Evolutionary conservation across 129 eudicot species (phyloP), one percentile per base, ranked within the genome.

Genomic region (Flaveria ramosissima): DNA sequence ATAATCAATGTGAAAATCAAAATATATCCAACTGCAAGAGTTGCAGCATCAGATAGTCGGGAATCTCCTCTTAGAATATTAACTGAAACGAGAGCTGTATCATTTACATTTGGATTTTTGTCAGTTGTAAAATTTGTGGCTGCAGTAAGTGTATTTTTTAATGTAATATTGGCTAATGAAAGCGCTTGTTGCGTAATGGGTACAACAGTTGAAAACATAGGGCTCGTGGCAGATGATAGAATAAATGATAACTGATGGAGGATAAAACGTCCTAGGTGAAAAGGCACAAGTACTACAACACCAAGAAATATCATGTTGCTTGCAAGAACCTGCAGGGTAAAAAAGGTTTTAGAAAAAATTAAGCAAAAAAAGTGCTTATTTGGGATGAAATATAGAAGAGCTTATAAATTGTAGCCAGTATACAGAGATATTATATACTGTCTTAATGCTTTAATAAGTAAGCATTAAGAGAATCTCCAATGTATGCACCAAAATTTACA

Each of bases 251-350:
- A 17, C 36, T 90, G 87, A 62, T 88, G 77, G 74, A 93, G 85
- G 73, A 90, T 85, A 21, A 93, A 64, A 9, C 98, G 88, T 53
- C 98, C 97, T 13, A 93, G 66, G 45, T 96, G 90, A 81, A 93
- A 93, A 24, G 98, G 98, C 70, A 90, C 84, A 68, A 93, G 87
- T 56, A 90, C 89, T 62, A 93, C 94, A 74, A 88, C 96, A 32
- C 94, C 95, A 83, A 93, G 96, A 77, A 93, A 93, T 80, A 93
- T 90, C 95, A 90, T 90, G 81, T 93, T 93, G 88, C 98, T 93
- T 42, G 98, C 98, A 74, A 93, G 92, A 82, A 90, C 98, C 98
- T 93, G 91, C 86, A 84, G 5, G 68, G 42, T 30, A 65, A 55
- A 63, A 61, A 20, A 36, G 10, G 36, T 19, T 32, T 16, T 23